Evolutionary conservation across 202 grass and related monocot species (phyloP), one percentile per base, ranked within the genome.

Genomic region (Musa balbisiana): DNA sequence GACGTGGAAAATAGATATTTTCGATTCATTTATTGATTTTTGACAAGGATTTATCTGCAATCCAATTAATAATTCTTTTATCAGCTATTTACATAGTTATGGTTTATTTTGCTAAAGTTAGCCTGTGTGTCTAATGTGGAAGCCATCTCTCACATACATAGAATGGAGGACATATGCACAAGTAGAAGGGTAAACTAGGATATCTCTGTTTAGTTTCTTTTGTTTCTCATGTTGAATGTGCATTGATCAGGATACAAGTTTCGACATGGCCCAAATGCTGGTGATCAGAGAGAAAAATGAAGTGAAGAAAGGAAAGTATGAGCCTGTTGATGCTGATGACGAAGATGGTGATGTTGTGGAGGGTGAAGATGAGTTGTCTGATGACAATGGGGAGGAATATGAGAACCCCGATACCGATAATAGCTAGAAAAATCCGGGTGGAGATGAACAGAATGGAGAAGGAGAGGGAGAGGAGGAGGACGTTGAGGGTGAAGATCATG

Each of bases 381-480:
- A 87, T 60, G 87, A 82, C 11, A 54, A 79, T 72, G 84, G 87
- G 11, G 90, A 89, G 78, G 84, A 67, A 43, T 85, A 85, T 72
- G 90, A 83, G 20, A 89, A 92, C 27, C 67, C 80, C 2, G 87
- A 89, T 59, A 76, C 50, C 26, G 79, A 50, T 76, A 76, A 84
- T 26, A 65, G 64, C 50, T 85, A 87, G 77, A 89, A 89, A 80
- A 86, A 81, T 51, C 77, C 76, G 51, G 83, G 82, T 16, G 79
- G 79, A 11, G 70, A 60, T 16, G 82, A 92, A 72, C 82, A 87
- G 58, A 92, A 92, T 2, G 84, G 84, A 11, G 90, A 92, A 66
- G 90, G 83, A 1, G 82, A 85, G 2, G 87, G 81, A 17, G 82
- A 89, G 29, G 87, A 83, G 8, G 71, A 80, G 8, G 84, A 84